Evolutionary conservation across 2,329 filamentous ascomycete genomes (phyloP), one percentile per base, ranked within the genome.

Genomic region (Cordyceps farinosa): DNA sequence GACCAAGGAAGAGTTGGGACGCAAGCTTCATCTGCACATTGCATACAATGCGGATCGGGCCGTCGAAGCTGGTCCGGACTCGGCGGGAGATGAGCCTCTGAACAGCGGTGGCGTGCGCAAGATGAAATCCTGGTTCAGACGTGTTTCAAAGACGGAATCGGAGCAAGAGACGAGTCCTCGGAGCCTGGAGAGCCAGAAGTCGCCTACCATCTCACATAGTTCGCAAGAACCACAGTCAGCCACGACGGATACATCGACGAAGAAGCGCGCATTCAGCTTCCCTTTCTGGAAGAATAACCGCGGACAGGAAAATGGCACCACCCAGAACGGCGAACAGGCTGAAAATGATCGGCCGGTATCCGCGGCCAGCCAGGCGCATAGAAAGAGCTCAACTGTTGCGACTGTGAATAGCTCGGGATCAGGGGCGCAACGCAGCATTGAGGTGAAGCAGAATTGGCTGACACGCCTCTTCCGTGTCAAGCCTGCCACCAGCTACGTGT

Each of bases 401-500:
- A 67, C 47, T 72, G 30, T 76, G 65, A 70, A 73, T 27, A 75
- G 75, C 34, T 75, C 74, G 38, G 73, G 75, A 36, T 74, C 73
- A 64, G 74, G 75, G 22, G 69, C 70, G 36, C 77, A 77, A 66
- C 82, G 82, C 63, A 82, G 82, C 75, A 90, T 84, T 70, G 87
- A 87, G 66, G 83, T 86, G 36, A 88, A 87, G 72, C 88, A 92
- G 71, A 96, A 90, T 69, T 97, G 94, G 93, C 84, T 98, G 60
- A 89, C 91, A 36, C 90, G 91, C 17, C 86, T 98, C 52, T 91
- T 98, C 78, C 87, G 92, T 62, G 89, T 97, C 72, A 97, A 95
- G 73, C 94, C 94, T 1, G 90, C 89, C 0, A 88, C 81, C 17
- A 86, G 86, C 66, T 83, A 90, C 34, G 76, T 97, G 17, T 95